Percentiles rank a stretch among this genome's conserved stretches.
phyloP scores from a whole-genome alignment of 495 filamentous ascomycete species.

The Baudoinia panamericana region DNA sequence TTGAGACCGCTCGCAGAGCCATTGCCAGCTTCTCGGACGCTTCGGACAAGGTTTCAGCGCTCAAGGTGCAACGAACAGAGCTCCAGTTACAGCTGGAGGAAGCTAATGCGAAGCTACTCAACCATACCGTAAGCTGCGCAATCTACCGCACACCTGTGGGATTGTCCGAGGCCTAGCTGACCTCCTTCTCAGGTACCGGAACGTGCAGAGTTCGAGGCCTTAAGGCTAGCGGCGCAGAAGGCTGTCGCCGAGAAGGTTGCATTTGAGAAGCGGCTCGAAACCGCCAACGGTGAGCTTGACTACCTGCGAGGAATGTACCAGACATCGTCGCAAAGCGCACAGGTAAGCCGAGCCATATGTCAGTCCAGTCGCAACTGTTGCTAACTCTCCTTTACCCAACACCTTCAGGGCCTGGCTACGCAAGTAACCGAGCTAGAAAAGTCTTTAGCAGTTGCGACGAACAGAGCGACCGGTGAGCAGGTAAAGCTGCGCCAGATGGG shows the following conservation, averaged over 20 bases:
- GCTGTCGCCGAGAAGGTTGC: slow-evolving; percentile 4
- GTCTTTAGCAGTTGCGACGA: slow-evolving; percentile 4
- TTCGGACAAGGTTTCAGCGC: slow-evolving; percentile 2
- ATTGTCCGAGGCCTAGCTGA: too few species aligned
- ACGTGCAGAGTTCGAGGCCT: slow-evolving; percentile 15
- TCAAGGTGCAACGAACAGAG: slow-evolving; percentile 8
- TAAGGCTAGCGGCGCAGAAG: slow-evolving; percentile 1
- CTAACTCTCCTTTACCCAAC: too few species aligned
- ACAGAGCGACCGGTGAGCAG: slow-evolving; percentile 9
- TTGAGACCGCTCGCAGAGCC: slow-evolving; percentile 2
- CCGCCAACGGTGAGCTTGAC: slow-evolving; percentile 5
- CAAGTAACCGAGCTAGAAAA: slow-evolving; percentile 10
- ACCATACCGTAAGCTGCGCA: too few species aligned
- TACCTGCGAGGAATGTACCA: slow-evolving; percentile 20
- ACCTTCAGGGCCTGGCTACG: too few species aligned
- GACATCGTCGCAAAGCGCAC: slow-evolving; percentile 11
- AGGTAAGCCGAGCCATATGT: too few species aligned
- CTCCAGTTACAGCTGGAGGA: slow-evolving; percentile 13
- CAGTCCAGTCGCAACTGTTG: too few species aligned
- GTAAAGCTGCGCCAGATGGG: slow-evolving; percentile 12
- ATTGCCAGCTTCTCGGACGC: slow-evolving; percentile 4
- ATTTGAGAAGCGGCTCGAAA: slow-evolving; percentile 6
- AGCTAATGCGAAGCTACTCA: slow-evolving; percentile 12
- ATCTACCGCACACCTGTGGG: too few species aligned
- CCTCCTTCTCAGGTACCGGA: too few species aligned